Evolutionary conservation across 2,329 filamentous ascomycete genomes (phyloP), one percentile per base, ranked within the genome.

Genomic region (Botrytis elliptica): DNA sequence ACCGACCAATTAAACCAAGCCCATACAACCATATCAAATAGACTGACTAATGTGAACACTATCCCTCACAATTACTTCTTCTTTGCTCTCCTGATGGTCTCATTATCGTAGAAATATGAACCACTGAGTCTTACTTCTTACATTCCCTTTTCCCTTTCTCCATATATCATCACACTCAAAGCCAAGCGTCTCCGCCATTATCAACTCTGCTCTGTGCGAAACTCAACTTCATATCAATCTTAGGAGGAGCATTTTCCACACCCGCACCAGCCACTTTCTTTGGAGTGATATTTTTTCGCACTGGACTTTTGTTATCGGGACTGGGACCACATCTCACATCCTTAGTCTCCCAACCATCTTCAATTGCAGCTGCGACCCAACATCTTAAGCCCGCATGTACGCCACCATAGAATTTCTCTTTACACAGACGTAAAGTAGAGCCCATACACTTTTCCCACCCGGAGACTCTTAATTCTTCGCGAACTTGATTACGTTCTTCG

Each of bases 381-480:
- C 93, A 95, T 72, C 92, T 90, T 76, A 98, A 86, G 2, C 91
- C 94, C 78, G 95, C 93, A 81, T 99, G 96, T 6, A 99, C 93
- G 67, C 92, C 90, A 3, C 93, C 92, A 81, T 99, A 98, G 82
- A 98, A 97, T 82, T 98, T 98, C 83, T 98, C 95, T 82, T 98
- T 99, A 86, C 95, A 98, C 25, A 95, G 91, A 8, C 96, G 90
- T 75, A 98, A 85, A 74, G 91, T 95, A 36, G 89, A 88, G 25
- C 94, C 94, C 87, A 98, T 93, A 77, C 92, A 90, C 78, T 94
- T 94, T 83, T 99, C 96, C 85, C 94, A 97, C 12, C 96, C 95
- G 0, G 93, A 97, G 75, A 95, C 89, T 71, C 89, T 89, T 70
- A 98, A 86, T 74, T 95, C 90, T 29, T 86, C 85, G n/a, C 96